These are phyloP conservation scores for Eimeria sp. DNA, from an alignment of 169 alveolate species.

Conservation along the genomic window DNA sequence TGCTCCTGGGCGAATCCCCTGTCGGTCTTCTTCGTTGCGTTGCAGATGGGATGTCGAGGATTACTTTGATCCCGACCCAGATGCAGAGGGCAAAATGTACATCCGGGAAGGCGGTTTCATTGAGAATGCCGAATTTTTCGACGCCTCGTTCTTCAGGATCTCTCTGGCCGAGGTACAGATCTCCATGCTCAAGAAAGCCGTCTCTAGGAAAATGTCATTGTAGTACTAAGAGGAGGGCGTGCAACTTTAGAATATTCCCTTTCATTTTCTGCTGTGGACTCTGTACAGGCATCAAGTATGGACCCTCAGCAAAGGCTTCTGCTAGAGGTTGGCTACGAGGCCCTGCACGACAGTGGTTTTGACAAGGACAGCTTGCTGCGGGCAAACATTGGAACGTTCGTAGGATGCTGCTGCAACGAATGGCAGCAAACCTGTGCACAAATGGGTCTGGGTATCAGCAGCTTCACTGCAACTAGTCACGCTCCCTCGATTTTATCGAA, in stretches of 20 bases:
- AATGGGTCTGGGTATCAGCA: conserved; percentile 78
- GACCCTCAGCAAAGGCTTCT: conserved; percentile 92
- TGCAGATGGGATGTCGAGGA: conserved; percentile 91
- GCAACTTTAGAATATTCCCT: not conserved
- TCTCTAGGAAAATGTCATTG: too few species aligned
- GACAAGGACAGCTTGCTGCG: conserved; percentile 83
- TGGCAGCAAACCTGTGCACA: conserved; percentile 87
- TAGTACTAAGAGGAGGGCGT: not conserved
- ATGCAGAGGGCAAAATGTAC: conserved; percentile 89
- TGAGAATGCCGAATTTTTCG: conserved; percentile 89
- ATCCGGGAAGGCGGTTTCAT: conserved; percentile 90
- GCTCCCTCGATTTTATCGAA: conserved; percentile 90
- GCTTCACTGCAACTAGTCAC: conserved; percentile 89
- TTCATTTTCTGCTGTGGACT: not conserved
- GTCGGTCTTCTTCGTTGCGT: conserved; percentile 21
- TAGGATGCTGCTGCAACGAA: conserved; percentile 89
- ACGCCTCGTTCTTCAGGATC: conserved; percentile 87
- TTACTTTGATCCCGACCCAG: conserved; percentile 88
- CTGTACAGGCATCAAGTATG: conserved; percentile 89
- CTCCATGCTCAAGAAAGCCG: not conserved
- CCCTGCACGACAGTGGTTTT: conserved; percentile 87
- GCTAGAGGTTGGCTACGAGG: conserved; percentile 88
- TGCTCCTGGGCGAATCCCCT: too few species aligned
- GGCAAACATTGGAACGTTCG: conserved; percentile 87
- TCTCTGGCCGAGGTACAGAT: conserved; percentile 83